Conservation (phyloP, 2,329 filamentous ascomycete species). For the Colletotrichum phormii region DNA sequence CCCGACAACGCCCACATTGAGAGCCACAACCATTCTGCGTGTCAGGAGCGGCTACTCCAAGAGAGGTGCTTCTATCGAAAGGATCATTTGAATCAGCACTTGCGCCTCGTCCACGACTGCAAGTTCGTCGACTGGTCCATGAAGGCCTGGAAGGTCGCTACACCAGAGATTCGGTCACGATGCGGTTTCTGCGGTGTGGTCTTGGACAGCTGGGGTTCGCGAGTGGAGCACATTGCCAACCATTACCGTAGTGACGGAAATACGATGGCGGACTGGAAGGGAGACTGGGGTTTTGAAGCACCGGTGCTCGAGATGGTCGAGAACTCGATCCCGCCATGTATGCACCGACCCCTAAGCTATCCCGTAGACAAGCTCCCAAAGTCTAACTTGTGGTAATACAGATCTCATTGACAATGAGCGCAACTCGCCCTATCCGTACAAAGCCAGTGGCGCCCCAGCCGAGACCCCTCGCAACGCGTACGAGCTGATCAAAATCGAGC, state of each 20-base stretch:
- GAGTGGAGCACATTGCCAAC: constrained; percentile 73
- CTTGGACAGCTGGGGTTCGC: constrained; percentile 70
- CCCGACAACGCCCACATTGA: constrained; percentile 68
- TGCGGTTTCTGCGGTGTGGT: constrained; percentile 75
- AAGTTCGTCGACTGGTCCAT: constrained; percentile 74
- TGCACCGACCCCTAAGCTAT: constrained; percentile 52
- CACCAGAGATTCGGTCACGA: constrained; percentile 70
- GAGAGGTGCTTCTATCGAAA: constrained; percentile 76
- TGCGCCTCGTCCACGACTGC: constrained; percentile 71
- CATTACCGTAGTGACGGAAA: constrained; percentile 73
- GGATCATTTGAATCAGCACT: constrained; percentile 74
- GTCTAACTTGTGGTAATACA: constrained; percentile 56
- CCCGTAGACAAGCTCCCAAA: constrained; percentile 50
- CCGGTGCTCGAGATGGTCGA: constrained; percentile 72
- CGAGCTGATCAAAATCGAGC: constrained; percentile 69
- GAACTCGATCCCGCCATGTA: constrained; percentile 75
- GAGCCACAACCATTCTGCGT: constrained; percentile 70
- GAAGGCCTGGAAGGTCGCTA: constrained; percentile 71
- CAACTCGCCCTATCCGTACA: constrained; percentile 65
- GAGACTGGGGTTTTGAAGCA: constrained; percentile 75
- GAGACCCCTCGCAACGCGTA: constrained; percentile 68
- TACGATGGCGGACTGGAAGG: constrained; percentile 77
- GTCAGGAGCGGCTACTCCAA: constrained; percentile 71
- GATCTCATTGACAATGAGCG: constrained; percentile 74
- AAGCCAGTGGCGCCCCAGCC: constrained; percentile 56